These are phyloP conservation scores for Aquilaria malaccensis DNA, from an alignment of 345 rosid species.

Conservation along the genomic window DNA sequence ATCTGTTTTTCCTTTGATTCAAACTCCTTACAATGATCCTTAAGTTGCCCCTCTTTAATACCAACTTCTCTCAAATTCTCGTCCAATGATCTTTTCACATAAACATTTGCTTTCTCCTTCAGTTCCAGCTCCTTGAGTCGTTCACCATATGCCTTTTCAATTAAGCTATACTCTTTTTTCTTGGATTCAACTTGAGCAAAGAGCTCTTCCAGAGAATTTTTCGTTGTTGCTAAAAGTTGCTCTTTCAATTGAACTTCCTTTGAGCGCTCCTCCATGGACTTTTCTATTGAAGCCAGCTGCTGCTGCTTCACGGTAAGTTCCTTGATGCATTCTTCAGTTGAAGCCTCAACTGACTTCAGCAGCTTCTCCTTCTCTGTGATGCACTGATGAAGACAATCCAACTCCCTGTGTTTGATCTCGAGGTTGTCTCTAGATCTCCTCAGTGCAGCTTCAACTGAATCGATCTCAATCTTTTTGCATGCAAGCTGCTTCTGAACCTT, in stretches of 20 bases:
- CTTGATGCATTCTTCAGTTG: conserved; percentile 15
- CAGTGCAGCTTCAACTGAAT: conserved; percentile 5
- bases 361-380: conserved; percentile 17
- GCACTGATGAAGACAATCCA: conserved; percentile 11
- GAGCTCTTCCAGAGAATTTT: neutral
- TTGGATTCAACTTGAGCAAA: conserved; percentile 7
- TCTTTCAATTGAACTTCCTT: conserved; percentile 10
- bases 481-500: conserved; percentile 3
- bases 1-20: conserved; percentile 20
- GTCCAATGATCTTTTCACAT: conserved; percentile 15
- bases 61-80: neutral
- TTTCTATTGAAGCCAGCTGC: conserved; percentile 10
- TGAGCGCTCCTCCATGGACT: conserved; percentile 7
- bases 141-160: conserved; percentile 1
- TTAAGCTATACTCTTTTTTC: conserved; percentile 6
- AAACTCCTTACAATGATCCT: conserved; percentile 17
- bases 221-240: neutral
- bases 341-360: conserved; percentile 17
- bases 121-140: conserved; percentile 12
- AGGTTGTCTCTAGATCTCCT: conserved; percentile 7
- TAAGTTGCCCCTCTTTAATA: neutral
- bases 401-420: conserved; percentile 20
- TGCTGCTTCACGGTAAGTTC: conserved; percentile 13
- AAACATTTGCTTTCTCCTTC: conserved; percentile 19
- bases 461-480: conserved; percentile 19